A percentile compares a stretch with the other conserved stretches of the same genome.
Evolutionary conservation across 2,329 filamentous ascomycete genomes (phyloP).

Genomic region (Parafenestella ontariensis): DNA sequence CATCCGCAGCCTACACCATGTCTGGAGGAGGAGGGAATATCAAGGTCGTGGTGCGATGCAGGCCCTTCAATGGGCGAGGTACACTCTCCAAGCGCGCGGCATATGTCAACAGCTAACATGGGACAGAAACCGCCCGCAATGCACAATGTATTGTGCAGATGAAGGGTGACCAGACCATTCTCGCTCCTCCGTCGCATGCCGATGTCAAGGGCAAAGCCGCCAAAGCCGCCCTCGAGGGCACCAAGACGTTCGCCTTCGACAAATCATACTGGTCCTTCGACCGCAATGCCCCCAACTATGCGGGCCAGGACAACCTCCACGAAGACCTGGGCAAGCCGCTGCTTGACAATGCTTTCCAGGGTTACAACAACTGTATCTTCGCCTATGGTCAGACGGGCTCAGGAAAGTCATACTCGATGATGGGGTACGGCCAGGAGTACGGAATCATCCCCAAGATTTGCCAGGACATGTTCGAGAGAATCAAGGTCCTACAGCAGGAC

Average conservation of each 20-base stretch:
- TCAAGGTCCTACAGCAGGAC: constrained; percentile 73
- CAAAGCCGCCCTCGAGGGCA: constrained; percentile 68
- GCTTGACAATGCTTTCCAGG: constrained; percentile 96
- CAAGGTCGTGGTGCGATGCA: constrained; percentile 97
- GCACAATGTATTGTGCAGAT: constrained; percentile 98
- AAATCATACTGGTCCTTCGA: constrained; percentile 98
- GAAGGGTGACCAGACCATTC: constrained; percentile 89
- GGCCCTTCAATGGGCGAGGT: constrained; percentile 97
- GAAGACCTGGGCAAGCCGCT: constrained; percentile 86
- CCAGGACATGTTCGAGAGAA: constrained; percentile 95
- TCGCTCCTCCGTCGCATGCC: constrained; percentile 71
- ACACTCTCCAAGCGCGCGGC: constrained; percentile 23
- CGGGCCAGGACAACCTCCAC: constrained; percentile 88
- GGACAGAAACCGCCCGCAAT: constrained; percentile 81
- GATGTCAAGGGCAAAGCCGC: constrained; percentile 67
- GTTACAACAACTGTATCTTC: constrained; percentile 99
- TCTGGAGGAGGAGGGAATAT: constrained; percentile 90
- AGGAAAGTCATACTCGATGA: constrained; percentile 99
- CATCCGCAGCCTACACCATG: constrained; percentile 55
- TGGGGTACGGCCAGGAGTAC: constrained; percentile 96
- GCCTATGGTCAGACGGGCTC: constrained; percentile 98
- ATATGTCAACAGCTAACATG: constrained; percentile 19
- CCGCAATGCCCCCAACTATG: constrained; percentile 79
- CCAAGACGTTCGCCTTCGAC: constrained; percentile 94
- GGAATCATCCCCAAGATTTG: constrained; percentile 98